A percentile compares a stretch with the other conserved stretches of the same genome.
phyloP scores from a whole-genome alignment of 495 filamentous ascomycete species.

The Penicillium mononematosum region DNA sequence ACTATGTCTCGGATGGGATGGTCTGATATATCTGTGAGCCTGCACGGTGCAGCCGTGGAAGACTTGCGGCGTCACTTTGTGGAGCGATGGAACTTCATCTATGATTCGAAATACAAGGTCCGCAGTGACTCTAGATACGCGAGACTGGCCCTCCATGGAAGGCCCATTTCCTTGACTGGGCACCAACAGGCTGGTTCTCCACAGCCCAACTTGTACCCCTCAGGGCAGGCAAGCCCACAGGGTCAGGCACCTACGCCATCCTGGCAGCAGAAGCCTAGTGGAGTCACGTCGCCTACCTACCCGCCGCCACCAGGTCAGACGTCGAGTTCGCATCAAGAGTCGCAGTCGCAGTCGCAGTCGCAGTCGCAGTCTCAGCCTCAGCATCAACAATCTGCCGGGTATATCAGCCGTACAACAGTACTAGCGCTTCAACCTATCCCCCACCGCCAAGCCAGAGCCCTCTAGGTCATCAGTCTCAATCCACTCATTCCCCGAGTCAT shows the following conservation, averaged over 20 bases:
- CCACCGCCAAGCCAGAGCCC: slow-evolving; percentile 14
- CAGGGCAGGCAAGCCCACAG: slow-evolving; percentile 20
- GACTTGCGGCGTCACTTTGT: slow-evolving; percentile 79
- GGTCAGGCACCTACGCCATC: slow-evolving; percentile 5
- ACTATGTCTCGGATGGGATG: slow-evolving; percentile 87
- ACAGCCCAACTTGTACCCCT: slow-evolving; percentile 20
- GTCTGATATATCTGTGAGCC: slow-evolving; percentile 81
- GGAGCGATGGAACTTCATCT: slow-evolving; percentile 94
- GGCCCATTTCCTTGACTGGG: slow-evolving; percentile 22
- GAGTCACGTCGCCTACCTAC: slow-evolving; percentile 7
- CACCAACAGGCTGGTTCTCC: slow-evolving; percentile 19
- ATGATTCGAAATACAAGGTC: slow-evolving; percentile 72
- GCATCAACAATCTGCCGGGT: background rate
- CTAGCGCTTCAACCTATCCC: slow-evolving; percentile 11
- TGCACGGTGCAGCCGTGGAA: slow-evolving; percentile 76
- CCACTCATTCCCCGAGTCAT: slow-evolving; percentile 12
- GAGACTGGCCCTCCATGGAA: slow-evolving; percentile 47
- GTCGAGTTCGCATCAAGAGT: background rate
- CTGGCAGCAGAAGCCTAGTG: slow-evolving; percentile 18
- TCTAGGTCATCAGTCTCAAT: slow-evolving; percentile 24
- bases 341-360: slow-evolving; percentile 5
- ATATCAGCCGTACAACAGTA: background rate
- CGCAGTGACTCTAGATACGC: slow-evolving; percentile 63
- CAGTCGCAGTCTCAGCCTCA: slow-evolving; percentile 14
- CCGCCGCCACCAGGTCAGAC: slow-evolving; percentile 13